A percentile compares a stretch with the other conserved stretches of the same genome.
Evolutionary conservation across 2,329 filamentous ascomycete genomes (phyloP).

Genomic region (Venturiaceae sp.): DNA sequence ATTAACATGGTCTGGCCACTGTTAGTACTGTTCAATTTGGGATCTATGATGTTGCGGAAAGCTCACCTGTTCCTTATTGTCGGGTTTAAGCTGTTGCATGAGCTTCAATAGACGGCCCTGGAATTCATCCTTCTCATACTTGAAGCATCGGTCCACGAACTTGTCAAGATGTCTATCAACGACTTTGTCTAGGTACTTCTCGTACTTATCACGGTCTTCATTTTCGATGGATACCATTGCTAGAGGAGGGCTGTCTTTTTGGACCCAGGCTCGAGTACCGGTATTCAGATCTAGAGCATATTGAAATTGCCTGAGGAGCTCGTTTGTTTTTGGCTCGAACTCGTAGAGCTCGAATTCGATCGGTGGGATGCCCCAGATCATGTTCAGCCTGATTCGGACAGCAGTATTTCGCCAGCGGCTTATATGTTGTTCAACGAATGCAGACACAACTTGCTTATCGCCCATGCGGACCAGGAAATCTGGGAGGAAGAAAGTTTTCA

Average conservation of each 20-base stretch:
- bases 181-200: slow-evolving; percentile 24
- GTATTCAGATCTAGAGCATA: slow-evolving; percentile 29
- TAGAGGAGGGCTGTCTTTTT: slow-evolving; percentile 34
- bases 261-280: slow-evolving; percentile 17
- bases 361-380: slow-evolving; percentile 31
- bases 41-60: not conserved
- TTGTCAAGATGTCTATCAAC: slow-evolving; percentile 5
- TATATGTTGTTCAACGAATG: slow-evolving; percentile 28
- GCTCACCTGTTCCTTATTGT: slow-evolving; percentile 29
- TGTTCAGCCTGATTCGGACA: slow-evolving; percentile 32
- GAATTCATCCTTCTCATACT: slow-evolving; percentile 35
- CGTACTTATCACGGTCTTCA: slow-evolving; percentile 33
- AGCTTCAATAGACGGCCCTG: slow-evolving; percentile 30
- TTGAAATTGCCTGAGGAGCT: slow-evolving; percentile 31
- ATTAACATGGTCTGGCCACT: slow-evolving; percentile 27
- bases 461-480: slow-evolving; percentile 29
- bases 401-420: slow-evolving; percentile 23
- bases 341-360: slow-evolving; percentile 36
- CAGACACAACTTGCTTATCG: slow-evolving; percentile 30
- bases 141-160: slow-evolving; percentile 22
- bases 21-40: slow-evolving; percentile 2
- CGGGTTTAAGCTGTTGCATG: slow-evolving; percentile 27
- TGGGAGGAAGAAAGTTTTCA: slow-evolving; percentile 30
- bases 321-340: slow-evolving; percentile 30
- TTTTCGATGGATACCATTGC: slow-evolving; percentile 34